Evolutionary conservation across 1,284 basidiomycete genomes (phyloP).

Genomic region (Pseudozyma tsukubaensis): DNA sequence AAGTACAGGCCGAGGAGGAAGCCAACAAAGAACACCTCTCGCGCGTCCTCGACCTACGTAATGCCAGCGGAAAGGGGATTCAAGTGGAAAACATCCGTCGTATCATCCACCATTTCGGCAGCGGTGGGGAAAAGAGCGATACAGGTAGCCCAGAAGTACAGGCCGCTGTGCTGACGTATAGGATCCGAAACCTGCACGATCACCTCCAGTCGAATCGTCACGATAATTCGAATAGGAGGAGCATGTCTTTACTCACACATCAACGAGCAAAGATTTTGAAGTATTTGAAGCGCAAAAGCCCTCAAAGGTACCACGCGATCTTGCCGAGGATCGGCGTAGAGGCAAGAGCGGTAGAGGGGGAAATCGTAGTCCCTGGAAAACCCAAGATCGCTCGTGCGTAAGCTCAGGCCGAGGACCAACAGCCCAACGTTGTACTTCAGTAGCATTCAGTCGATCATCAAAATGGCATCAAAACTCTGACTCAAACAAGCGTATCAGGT

Average conservation of each 20-base stretch:
- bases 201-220: slow-evolving; percentile 78
- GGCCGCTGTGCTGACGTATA: slow-evolving; percentile 86
- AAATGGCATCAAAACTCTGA: too few species aligned
- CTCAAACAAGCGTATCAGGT: not conserved
- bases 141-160: slow-evolving; percentile 88
- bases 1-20: slow-evolving; percentile 71
- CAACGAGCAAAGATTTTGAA: slow-evolving; percentile 83
- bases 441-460: too few species aligned
- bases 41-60: slow-evolving; percentile 82
- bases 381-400: slow-evolving; percentile 50
- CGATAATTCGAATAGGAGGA: slow-evolving; percentile 82
- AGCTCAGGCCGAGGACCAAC: too few species aligned
- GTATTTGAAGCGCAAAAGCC: slow-evolving; percentile 79
- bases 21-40: slow-evolving; percentile 77
- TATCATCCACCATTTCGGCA: slow-evolving; percentile 84
- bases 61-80: slow-evolving; percentile 85
- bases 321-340: slow-evolving; percentile 83
- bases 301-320: slow-evolving; percentile 79
- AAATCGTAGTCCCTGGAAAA: slow-evolving; percentile 73
- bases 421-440: too few species aligned
- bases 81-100: slow-evolving; percentile 85
- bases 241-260: slow-evolving; percentile 81
- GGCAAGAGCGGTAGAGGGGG: slow-evolving; percentile 85
- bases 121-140: slow-evolving; percentile 71
- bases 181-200: slow-evolving; percentile 83